These are phyloP conservation scores for Colletotrichum abscissum DNA, from an alignment of 2,329 filamentous ascomycete genomes.

Conservation along the genomic window DNA sequence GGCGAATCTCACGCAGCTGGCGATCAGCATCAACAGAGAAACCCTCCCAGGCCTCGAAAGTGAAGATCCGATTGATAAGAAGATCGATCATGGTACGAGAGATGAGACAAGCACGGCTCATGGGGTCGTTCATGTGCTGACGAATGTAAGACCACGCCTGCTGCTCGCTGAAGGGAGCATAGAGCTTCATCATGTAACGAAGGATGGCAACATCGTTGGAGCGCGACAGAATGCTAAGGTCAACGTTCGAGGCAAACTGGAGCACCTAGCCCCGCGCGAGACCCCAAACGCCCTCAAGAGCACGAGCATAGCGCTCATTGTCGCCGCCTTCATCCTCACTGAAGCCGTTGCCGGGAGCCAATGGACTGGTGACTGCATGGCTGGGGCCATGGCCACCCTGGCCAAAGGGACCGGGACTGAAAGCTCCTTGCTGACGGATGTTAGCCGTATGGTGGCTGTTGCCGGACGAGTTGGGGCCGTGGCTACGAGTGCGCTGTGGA, in stretches of 20 bases:
- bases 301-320: constrained; percentile 30
- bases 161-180: constrained; percentile 43
- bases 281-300: constrained; percentile 34
- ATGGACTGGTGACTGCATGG: constrained; percentile 2
- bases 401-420: constrained; percentile 2
- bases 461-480: constrained; percentile 1
- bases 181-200: constrained; percentile 33
- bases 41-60: constrained; percentile 51
- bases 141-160: constrained; percentile 55
- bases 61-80: constrained; percentile 54
- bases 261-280: constrained; percentile 35
- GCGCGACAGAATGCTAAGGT: constrained; percentile 14
- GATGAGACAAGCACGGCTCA: constrained; percentile 55
- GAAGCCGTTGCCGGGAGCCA: constrained; percentile 4
- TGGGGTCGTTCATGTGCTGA: constrained; percentile 51
- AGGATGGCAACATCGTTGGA: constrained; percentile 21
- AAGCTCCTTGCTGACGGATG: constrained; percentile 13
- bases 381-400: constrained; percentile 15
- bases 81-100: constrained; percentile 55
- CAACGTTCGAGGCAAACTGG: constrained; percentile 29
- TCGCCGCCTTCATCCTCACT: constrained; percentile 16
- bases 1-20: constrained; percentile 47
- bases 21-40: constrained; percentile 48
- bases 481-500: not conserved
- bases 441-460: constrained; percentile 12